Base-by-base conservation (phyloP, 371 early-diverging fungal genomes). In the Apophysomyces ossiformis region DNA sequence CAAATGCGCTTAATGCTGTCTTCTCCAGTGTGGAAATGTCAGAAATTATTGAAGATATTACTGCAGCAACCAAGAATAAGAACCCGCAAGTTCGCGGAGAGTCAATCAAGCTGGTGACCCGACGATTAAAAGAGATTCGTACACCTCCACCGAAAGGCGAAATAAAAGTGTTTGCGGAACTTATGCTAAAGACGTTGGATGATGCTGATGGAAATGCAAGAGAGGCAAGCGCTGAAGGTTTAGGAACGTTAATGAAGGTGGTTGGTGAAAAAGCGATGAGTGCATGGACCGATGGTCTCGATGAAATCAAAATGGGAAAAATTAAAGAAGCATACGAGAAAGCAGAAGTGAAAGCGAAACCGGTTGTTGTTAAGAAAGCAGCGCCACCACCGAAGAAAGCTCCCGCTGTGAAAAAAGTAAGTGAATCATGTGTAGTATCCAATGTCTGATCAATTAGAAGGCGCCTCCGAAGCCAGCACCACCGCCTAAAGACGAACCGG, bases 61-160 rank as follows among this genome's bases (percentile, higher is more conserved):
- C 84, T 0, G 79, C 84, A 0, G 89, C 83, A 1, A 75, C 87
- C 6, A 79, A 72, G 5, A 95, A 98, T 77, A 97, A 98, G 67
- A 98, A 97, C 69, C 99, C 99, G 3, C 94, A 95, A 69, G 91
- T 95, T 18, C 82, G 91, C 60, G 84, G 87, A 15, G 94, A 95
- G 67, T 74, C 89, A 4, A 73, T 93, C 37, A 89, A 86, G 38
- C 87, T 91, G 76, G 69, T 96, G 11, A 77, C 83, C 0, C 85
- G 94, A 32, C 90, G 91, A 43, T 73, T 98, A 37, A 87, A 87
- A 56, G 84, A 74, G 21, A 85, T 89, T 36, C 84, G 84, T 21
- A 84, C 85, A 57, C 80, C 84, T 0, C 95, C 96, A 0, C 78
- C 79, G 12, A 96, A 95, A 64, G 66, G 76, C 5, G 96, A 96